Percentiles rank a stretch among this genome's conserved stretches.
phyloP scores from a whole-genome alignment of 108 stramenopile genomes.

The Skeletonema grethae region DNA sequence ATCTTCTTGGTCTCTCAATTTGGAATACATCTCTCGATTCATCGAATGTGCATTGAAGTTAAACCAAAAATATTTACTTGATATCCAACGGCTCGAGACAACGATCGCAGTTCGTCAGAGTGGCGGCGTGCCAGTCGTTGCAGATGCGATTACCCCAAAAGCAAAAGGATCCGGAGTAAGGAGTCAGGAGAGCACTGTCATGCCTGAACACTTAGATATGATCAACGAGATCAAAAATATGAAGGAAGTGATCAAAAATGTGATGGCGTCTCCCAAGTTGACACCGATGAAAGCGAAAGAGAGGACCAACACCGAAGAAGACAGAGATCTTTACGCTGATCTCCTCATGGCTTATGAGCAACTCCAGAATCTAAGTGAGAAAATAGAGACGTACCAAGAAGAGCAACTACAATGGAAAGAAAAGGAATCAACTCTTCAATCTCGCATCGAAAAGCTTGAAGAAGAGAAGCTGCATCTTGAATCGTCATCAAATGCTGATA shows the following conservation, averaged over 20 bases:
- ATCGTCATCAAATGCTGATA: neutral
- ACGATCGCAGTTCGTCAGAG: neutral
- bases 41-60: slow-evolving; percentile 16
- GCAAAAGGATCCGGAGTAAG: slow-evolving; percentile 22
- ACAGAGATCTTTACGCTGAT: slow-evolving; percentile 33
- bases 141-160: slow-evolving; percentile 37
- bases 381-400: slow-evolving; percentile 22
- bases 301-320: neutral
- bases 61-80: slow-evolving; percentile 22
- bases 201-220: slow-evolving; percentile 21
- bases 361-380: slow-evolving; percentile 23
- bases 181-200: neutral
- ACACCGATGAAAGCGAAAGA: slow-evolving; percentile 23
- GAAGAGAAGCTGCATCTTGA: slow-evolving; percentile 11
- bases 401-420: slow-evolving; percentile 34
- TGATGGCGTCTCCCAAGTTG: slow-evolving; percentile 27
- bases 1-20: slow-evolving; percentile 24
- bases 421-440: slow-evolving; percentile 16
- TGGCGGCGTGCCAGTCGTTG: neutral
- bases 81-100: slow-evolving; percentile 11
- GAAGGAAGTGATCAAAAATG: slow-evolving; percentile 31
- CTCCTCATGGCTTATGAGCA: slow-evolving; percentile 38
- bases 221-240: slow-evolving; percentile 36
- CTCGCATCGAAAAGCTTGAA: slow-evolving; percentile 33
- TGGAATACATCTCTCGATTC: slow-evolving; percentile 31